Evolutionary conservation across 2,329 filamentous ascomycete species (phyloP), one percentile per base, ranked within the genome.

Genomic region (Talaromyces piceae): DNA sequence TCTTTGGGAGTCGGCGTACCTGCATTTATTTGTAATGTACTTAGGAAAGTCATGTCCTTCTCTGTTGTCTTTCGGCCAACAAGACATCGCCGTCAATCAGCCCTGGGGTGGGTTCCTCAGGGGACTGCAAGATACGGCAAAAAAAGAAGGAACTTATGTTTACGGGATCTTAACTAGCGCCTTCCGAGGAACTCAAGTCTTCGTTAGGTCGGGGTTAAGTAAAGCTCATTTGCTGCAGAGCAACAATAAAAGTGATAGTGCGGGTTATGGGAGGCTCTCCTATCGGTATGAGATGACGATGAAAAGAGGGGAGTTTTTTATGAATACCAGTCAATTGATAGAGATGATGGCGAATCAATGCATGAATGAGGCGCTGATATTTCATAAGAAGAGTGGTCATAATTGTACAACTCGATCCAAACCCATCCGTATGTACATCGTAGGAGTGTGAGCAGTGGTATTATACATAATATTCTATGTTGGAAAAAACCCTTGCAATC

Each of bases 1-100:
- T 27, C 37, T 51, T 48, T 39, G 37, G 52, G 52, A 54, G 52
- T 54, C 31, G 52, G 52, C 52, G 52, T 54, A 50, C 41, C 39
- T 47, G 45, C 37, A 26, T 27, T 12, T 27, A 13, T 48, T 41
- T 50, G 44, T 41, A 39, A 47, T 53, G 51, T 49, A 39, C 41
- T 49, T 49, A 43, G 39, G 39, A 43, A 43, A 43, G 39, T 43
- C 39, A 37, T 37, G 16, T 43, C n/a, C 20, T 43, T 43, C 18
- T 25, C 25, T 23, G n/a, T n/a, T 13, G 22, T 22, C 13, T 18
- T 23, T 41, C 13, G 11, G 39, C 13, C 39, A 41, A 41, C n/a
- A n/a, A 13, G 12, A 23, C 20, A 12, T 41, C 22, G 7, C 39
- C 20, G 23, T 41, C 18, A 41, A n/a, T 11, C 39, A 25, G 6